Percentiles rank a stretch among this genome's conserved stretches.
These are phyloP conservation scores for Erodium moschatum DNA, from an alignment of 441 rosid genomes.

Conservation along the genomic window DNA sequence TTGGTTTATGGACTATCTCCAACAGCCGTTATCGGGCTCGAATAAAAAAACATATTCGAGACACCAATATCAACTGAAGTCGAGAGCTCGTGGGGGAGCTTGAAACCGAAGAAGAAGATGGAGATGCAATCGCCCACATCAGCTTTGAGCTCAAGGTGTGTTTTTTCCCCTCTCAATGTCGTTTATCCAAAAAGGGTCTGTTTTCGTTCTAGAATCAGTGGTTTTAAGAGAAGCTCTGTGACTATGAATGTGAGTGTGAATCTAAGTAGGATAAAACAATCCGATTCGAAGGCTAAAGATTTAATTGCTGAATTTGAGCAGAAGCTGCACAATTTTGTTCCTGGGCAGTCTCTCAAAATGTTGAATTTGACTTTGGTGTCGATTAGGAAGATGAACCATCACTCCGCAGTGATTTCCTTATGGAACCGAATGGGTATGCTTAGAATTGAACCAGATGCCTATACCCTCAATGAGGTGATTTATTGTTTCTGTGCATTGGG, in stretches of 20 bases:
- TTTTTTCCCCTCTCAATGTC: background rate
- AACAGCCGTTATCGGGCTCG: too few relatives aligned
- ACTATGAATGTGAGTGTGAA: background rate
- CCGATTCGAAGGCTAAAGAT: slow-evolving; percentile 10
- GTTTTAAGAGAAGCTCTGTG: background rate
- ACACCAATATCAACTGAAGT: too few relatives aligned
- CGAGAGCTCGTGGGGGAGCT: background rate
- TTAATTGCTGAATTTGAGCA: slow-evolving; percentile 12
- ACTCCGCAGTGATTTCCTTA: slow-evolving; percentile 6
- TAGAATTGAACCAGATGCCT: slow-evolving; percentile 13
- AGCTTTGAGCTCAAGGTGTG: background rate
- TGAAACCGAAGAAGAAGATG: background rate
- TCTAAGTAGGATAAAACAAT: background rate
- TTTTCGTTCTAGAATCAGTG: background rate
- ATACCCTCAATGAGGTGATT: slow-evolving; percentile 14
- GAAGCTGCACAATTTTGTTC: slow-evolving; percentile 8
- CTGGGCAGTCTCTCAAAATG: slow-evolving; percentile 8
- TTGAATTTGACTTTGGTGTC: slow-evolving; percentile 14
- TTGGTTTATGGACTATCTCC: too few relatives aligned
- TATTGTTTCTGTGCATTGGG: slow-evolving; percentile 11
- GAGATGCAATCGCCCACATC: background rate
- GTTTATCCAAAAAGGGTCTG: background rate
- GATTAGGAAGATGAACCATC: slow-evolving; percentile 12
- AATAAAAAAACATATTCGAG: too few relatives aligned
- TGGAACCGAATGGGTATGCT: slow-evolving; percentile 11